A percentile compares a stretch with the other conserved stretches of the same genome.
phyloP scores from a whole-genome alignment of 257 asterid genomes.

The Nicotiana undulata region DNA sequence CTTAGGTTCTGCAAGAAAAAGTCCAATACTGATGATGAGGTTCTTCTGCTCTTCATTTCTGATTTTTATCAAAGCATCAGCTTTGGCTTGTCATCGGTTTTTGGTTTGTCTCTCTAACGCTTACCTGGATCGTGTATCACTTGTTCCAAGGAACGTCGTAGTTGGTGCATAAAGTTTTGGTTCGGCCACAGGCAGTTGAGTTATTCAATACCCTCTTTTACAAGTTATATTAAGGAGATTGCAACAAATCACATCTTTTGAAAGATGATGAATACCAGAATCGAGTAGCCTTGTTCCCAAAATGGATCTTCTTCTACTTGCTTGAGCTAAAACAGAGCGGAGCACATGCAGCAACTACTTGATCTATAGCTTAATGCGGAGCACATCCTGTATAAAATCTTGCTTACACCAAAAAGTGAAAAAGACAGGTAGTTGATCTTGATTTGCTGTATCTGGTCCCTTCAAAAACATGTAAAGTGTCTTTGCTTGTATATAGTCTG shows the following conservation, averaged over 20 bases:
- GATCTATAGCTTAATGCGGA: neutral
- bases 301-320: neutral
- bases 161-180: slow-evolving; percentile 20
- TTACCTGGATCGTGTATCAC: slow-evolving; percentile 34
- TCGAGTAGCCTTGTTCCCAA: neutral
- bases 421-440: too few relatives aligned
- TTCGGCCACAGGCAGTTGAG: neutral
- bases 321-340: neutral
- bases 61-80: slow-evolving; percentile 46
- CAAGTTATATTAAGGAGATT: neutral
- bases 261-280: neutral
- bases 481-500: too few relatives aligned
- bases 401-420: neutral
- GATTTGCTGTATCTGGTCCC: too few relatives aligned
- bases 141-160: slow-evolving; percentile 34
- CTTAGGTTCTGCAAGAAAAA: slow-evolving; percentile 53
- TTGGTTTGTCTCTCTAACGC: slow-evolving; percentile 38
- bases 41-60: slow-evolving; percentile 52
- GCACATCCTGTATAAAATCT: neutral
- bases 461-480: too few relatives aligned
- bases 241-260: neutral
- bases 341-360: neutral
- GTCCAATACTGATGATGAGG: slow-evolving; percentile 51
- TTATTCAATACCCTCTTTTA: neutral
- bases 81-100: slow-evolving; percentile 53